Evolutionary conservation across 768 basidiomycete species (phyloP), one percentile per base, ranked within the genome.

Genomic region (Russula griseocarnosa): DNA sequence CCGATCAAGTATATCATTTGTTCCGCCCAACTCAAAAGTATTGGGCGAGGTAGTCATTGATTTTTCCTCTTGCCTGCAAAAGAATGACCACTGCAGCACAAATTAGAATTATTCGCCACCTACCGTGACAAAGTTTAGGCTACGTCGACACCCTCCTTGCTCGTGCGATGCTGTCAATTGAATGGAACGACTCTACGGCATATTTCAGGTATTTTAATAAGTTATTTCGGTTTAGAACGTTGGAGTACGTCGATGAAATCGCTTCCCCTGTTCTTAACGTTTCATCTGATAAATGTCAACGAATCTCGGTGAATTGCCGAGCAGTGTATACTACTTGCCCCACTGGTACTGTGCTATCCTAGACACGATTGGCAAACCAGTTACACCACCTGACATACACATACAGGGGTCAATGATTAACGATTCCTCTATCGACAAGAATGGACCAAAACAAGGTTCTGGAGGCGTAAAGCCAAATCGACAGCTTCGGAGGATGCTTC

Each of bases 381-480:
- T 18, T 28, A 9, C 5, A 38, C 53, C 54, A 61, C 53, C 60
- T 55, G 61, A 55, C 53, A 30, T 30, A 8, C 46, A 9, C 18
- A 13, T 18, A 47, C 22, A 56, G 32, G 62, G 62, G 56, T 36
- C 20, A 11, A 46, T 8, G 4, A n/a, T 57, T 36, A 36, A 36
- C 36, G n/a, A n/a, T 26, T 9, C 38, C 16, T 26, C 2, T 53
- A 53, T 32, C n/a, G 28, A 42, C 36, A 32, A 56, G 9, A 42
- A 22, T 44, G 14, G 2, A 13, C 55, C 55, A 47, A 56, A 14
- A 26, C 7, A 49, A 34, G 20, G 62, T 16, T 36, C 36, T 13
- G 28, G 40, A 26, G 32, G 56, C 22, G 42, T 6, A 52, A 63
- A 18, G 55, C 22, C 9, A 46, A 57, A 40, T 40, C 3, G 30